Evolutionary conservation across 2,329 filamentous ascomycete genomes (phyloP), one percentile per base, ranked within the genome.

Genomic region (Hymenoscyphus albidus): DNA sequence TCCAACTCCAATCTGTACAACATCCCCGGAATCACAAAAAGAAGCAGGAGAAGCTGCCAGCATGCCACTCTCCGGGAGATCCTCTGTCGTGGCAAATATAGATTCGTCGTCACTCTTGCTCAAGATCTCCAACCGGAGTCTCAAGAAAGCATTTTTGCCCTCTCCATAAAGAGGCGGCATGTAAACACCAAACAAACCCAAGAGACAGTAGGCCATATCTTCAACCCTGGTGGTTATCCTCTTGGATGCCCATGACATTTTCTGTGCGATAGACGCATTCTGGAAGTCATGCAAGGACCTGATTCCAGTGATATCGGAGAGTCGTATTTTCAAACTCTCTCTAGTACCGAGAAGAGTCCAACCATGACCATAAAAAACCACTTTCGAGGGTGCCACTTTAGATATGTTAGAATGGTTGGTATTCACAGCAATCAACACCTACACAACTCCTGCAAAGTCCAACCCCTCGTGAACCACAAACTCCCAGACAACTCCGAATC

Each of bases 91-190:
- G 9, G 72, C 72, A 7, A 78, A 75, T 2, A 78, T 69, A 3
- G 72, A 76, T 56, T 78, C 73, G 63, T 78, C 77, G 16, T 75
- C 71, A 0, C 75, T 70, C 14, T 59, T 67, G 58, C 73, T 74
- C 44, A 78, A 64, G 18, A 78, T 76, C 39, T 77, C 75, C 54
- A 75, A 68, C 61, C 77, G 76, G 2, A 78, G 66, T 27, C 77
- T 69, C 2, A 72, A 62, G 61, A 77, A 78, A n/a, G 77, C 76
- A 35, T 69, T 73, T 44, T 56, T 61, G 6, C 76, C 75, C 39
- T 78, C 76, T 1, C 76, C 76, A 31, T 77, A 78, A 0, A 77
- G 65, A 12, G 76, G 64, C 7, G 74, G 71, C 76, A 78, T 77
- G 35, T 74, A 73, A 3, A 78, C 69, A 54, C 69, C 72, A 38